phyloP scores from a whole-genome alignment of 2,329 filamentous ascomycete genomes.

The Apiospora hydei region DNA sequence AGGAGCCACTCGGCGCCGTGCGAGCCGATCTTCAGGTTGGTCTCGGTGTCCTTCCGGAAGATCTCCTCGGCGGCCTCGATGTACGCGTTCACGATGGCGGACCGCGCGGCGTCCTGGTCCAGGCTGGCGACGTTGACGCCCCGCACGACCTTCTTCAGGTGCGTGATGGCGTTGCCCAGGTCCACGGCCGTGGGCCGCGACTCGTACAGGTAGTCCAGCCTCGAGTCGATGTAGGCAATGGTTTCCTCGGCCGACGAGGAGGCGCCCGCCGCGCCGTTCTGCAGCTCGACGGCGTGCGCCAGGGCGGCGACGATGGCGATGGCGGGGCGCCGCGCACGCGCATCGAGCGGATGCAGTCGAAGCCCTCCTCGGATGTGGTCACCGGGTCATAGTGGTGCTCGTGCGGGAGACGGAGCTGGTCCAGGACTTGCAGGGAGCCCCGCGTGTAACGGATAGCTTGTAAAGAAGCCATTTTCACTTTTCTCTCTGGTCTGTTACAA shows the following conservation, averaged over 20 bases:
- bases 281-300: constrained; percentile 84
- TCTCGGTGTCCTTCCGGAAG: constrained; percentile 83
- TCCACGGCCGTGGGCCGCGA: constrained; percentile 96
- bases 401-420: constrained; percentile 84
- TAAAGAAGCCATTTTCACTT: constrained; percentile 60
- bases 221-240: constrained; percentile 75
- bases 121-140: constrained; percentile 50
- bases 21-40: constrained; percentile 85
- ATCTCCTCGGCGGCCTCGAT: constrained; percentile 85
- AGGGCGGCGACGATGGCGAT: constrained; percentile 98
- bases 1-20: constrained; percentile 86
- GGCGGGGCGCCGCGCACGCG: constrained; percentile 81
- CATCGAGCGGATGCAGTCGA: constrained; percentile 85
- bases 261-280: constrained; percentile 54
- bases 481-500: not conserved
- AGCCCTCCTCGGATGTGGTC: constrained; percentile 75
- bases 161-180: constrained; percentile 85
- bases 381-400: constrained; percentile 80
- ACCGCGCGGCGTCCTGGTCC: constrained; percentile 51
- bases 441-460: constrained; percentile 80
- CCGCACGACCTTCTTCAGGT: constrained; percentile 73
- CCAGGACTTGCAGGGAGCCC: constrained; percentile 77
- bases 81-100: constrained; percentile 72
- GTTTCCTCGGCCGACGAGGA: constrained; percentile 58
- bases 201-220: constrained; percentile 84